Evolutionary conservation across 495 filamentous ascomycete genomes (phyloP).

Genomic region (Rusavskia elegans): DNA sequence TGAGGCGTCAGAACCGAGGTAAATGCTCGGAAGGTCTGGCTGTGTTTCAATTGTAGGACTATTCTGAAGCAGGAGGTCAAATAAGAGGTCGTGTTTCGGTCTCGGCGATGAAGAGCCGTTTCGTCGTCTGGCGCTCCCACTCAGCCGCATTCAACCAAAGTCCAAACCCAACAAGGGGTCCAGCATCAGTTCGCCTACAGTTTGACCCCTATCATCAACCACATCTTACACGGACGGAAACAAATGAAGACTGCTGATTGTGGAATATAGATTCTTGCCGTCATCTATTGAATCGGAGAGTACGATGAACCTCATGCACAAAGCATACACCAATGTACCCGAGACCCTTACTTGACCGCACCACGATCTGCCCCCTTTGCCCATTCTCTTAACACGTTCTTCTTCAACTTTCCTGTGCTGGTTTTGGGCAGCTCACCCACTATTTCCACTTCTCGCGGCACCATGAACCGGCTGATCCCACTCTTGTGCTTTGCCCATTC

Average conservation of each 20-base stretch:
- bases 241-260: too few species aligned
- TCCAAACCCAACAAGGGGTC: background rate
- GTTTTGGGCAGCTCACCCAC: constrained; percentile 86
- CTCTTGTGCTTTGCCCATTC: constrained; percentile 68
- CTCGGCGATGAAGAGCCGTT: too few species aligned
- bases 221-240: too few species aligned
- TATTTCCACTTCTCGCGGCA: constrained; percentile 83
- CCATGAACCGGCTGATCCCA: constrained; percentile 84
- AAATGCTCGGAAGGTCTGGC: too few species aligned
- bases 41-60: too few species aligned
- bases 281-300: background rate
- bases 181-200: too few species aligned
- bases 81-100: background rate
- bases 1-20: too few species aligned
- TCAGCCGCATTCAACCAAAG: background rate
- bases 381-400: constrained; percentile 86
- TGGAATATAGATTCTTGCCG: background rate
- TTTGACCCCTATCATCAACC: too few species aligned
- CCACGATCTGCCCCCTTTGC: constrained; percentile 37
- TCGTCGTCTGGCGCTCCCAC: background rate
- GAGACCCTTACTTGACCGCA: background rate
- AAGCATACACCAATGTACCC: background rate
- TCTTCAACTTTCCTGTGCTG: constrained; percentile 88
- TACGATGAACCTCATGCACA: background rate
- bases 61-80: too few species aligned